Evolutionary conservation across 2,329 filamentous ascomycete species (phyloP).

Genomic region (Diaporthe longicolla): DNA sequence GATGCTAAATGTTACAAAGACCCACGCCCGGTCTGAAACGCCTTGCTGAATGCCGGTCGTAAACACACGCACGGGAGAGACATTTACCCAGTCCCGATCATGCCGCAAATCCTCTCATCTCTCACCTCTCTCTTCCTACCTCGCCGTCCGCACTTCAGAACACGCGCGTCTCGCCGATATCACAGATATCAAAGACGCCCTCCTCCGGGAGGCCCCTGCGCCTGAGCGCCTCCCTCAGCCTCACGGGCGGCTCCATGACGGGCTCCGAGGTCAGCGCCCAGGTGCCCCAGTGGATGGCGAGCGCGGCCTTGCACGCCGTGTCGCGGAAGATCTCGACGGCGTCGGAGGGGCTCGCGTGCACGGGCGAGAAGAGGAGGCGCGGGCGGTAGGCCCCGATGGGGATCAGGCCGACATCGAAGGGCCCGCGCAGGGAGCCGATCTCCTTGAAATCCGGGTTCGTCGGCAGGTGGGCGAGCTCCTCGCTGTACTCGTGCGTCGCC

Average conservation of each 20-base stretch:
- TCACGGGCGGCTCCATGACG: slow-evolving; percentile 83
- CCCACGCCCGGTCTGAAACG: slow-evolving; percentile 1
- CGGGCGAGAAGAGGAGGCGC: slow-evolving; percentile 78
- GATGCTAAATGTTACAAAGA: slow-evolving; percentile 3
- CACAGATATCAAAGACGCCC: slow-evolving; percentile 85
- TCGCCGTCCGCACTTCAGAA: slow-evolving; percentile 66
- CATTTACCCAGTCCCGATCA: background rate
- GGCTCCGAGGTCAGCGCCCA: slow-evolving; percentile 91
- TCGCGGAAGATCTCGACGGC: slow-evolving; percentile 91
- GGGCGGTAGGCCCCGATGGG: slow-evolving; percentile 93
- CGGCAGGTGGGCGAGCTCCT: slow-evolving; percentile 76
- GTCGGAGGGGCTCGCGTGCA: slow-evolving; percentile 91
- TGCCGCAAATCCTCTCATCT: background rate
- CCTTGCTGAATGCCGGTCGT: slow-evolving; percentile 14
- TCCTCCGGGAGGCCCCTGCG: slow-evolving; percentile 76
- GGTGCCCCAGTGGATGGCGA: slow-evolving; percentile 94
- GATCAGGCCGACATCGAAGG: slow-evolving; percentile 92
- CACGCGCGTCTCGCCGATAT: slow-evolving; percentile 86
- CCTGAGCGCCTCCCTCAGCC: slow-evolving; percentile 80
- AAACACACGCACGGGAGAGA: background rate
- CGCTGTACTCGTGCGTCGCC: slow-evolving; percentile 74
- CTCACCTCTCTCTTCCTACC: no score
- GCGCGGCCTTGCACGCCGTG: slow-evolving; percentile 80
- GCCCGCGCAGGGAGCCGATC: slow-evolving; percentile 84
- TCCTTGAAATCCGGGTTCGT: slow-evolving; percentile 87